Evolutionary conservation across 2,329 filamentous ascomycete species (phyloP).

Genomic region (Clonostachys chloroleuca): DNA sequence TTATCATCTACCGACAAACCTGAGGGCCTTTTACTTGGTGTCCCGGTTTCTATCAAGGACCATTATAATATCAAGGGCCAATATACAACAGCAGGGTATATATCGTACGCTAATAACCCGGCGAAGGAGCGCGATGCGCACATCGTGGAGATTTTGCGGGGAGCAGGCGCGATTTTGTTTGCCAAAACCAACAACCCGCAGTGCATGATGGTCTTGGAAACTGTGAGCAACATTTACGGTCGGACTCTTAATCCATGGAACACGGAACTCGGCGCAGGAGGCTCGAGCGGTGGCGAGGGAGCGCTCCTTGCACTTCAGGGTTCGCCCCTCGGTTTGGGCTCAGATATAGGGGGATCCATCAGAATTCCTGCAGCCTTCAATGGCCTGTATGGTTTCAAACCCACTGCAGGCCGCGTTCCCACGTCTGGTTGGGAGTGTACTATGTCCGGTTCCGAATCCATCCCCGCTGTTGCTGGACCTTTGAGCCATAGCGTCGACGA

Average conservation of each 20-base stretch:
- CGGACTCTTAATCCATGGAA: conserved; percentile 61
- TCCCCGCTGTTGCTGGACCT: conserved; percentile 14
- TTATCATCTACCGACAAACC: conserved; percentile 29
- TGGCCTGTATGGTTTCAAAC: conserved; percentile 34
- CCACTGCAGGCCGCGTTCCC: conserved; percentile 25
- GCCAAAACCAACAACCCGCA: conserved; percentile 68
- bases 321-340: conserved; percentile 31
- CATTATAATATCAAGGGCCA: not conserved
- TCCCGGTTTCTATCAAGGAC: conserved; percentile 37
- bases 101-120: not conserved
- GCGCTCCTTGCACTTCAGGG: conserved; percentile 34
- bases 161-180: conserved; percentile 61
- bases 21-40: conserved; percentile 57
- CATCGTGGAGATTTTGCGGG: conserved; percentile 4
- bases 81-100: not conserved
- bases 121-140: not conserved
- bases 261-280: conserved; percentile 54
- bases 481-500: conserved; percentile 19
- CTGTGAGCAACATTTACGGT: conserved; percentile 58
- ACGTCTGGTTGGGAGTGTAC: conserved; percentile 4
- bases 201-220: conserved; percentile 31
- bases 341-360: conserved; percentile 41
- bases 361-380: conserved; percentile 36
- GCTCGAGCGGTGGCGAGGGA: conserved; percentile 56
- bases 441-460: conserved; percentile 25